Conservation (phyloP, 805 yeast species). For the Lachancea sp. region DNA sequence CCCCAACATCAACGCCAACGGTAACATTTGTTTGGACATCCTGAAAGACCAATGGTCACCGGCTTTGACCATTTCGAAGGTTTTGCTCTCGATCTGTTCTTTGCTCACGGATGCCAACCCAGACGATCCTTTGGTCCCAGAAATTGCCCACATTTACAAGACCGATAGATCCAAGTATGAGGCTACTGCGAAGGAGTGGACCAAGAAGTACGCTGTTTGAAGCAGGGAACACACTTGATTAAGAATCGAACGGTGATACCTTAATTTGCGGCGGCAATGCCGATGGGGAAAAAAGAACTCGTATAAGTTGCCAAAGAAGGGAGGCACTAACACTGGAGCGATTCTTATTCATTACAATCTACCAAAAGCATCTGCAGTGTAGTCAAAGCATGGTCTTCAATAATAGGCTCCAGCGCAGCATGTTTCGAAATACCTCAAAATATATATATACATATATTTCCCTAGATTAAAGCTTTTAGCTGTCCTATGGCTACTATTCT, state of each 20-base stretch:
- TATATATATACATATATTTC: neutral
- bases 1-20: slow-evolving; percentile 93
- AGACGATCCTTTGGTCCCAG: slow-evolving; percentile 98
- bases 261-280: neutral
- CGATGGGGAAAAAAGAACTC: neutral
- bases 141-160: slow-evolving; percentile 93
- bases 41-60: slow-evolving; percentile 99
- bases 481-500: neutral
- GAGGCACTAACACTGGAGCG: neutral
- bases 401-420: neutral
- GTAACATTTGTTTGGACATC: slow-evolving; percentile 94
- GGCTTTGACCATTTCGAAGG: slow-evolving; percentile 93
- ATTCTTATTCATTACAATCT: neutral
- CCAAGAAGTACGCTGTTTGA: slow-evolving; percentile 92
- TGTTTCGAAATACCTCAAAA: neutral
- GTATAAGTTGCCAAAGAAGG: neutral
- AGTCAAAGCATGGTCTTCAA: neutral
- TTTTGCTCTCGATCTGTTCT: slow-evolving; percentile 88
- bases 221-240: neutral
- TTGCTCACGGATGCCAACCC: slow-evolving; percentile 96
- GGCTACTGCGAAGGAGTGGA: slow-evolving; percentile 97
- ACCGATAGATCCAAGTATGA: slow-evolving; percentile 91
- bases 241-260: no score
- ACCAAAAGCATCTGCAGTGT: neutral
- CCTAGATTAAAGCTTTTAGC: neutral